Evolutionary conservation across 1,284 basidiomycete species (phyloP).

Genomic region (Ceratobasidium sp.): DNA sequence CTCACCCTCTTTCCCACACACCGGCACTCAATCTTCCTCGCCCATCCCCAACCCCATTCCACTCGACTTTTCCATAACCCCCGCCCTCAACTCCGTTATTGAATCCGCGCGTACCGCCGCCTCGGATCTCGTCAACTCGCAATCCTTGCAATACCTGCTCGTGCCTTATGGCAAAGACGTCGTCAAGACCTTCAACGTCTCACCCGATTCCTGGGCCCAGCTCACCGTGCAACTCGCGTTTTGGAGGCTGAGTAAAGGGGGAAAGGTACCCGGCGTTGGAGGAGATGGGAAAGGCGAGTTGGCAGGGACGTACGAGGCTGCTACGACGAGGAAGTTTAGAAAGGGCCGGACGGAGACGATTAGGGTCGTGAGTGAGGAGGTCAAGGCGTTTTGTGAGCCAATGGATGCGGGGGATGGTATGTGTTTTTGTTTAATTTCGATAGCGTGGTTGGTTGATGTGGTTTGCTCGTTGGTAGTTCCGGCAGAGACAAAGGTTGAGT

Average conservation of each 20-base stretch:
- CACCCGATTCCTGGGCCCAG: slow-evolving; percentile 94
- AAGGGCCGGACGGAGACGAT: slow-evolving; percentile 92
- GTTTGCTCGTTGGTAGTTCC: slow-evolving; percentile 8
- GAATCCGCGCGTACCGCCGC: slow-evolving; percentile 67
- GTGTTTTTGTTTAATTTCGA: slow-evolving; percentile 36
- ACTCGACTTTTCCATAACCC: slow-evolving; percentile 74
- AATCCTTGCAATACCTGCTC: slow-evolving; percentile 72
- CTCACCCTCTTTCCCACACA: slow-evolving; percentile 63
- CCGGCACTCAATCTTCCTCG: slow-evolving; percentile 55
- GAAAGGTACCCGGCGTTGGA: slow-evolving; percentile 50
- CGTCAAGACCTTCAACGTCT: slow-evolving; percentile 87
- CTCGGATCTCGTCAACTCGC: slow-evolving; percentile 69
- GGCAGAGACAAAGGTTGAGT: slow-evolving; percentile 62
- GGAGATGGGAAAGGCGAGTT: slow-evolving; percentile 58
- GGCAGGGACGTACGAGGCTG: slow-evolving; percentile 85
- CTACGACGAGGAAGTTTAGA: slow-evolving; percentile 82
- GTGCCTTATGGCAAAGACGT: slow-evolving; percentile 86
- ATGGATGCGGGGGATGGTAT: slow-evolving; percentile 68
- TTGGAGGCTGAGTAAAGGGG: slow-evolving; percentile 63
- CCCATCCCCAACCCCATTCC: slow-evolving; percentile 53
- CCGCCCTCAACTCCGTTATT: slow-evolving; percentile 63
- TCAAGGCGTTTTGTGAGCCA: slow-evolving; percentile 75
- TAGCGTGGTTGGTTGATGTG: background rate
- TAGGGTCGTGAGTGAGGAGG: slow-evolving; percentile 77
- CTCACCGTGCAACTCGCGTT: slow-evolving; percentile 90